Percentiles rank a stretch among this genome's conserved stretches.
phyloP scores from a whole-genome alignment of 257 asterid species.

The Fraxinus pennsylvanica region DNA sequence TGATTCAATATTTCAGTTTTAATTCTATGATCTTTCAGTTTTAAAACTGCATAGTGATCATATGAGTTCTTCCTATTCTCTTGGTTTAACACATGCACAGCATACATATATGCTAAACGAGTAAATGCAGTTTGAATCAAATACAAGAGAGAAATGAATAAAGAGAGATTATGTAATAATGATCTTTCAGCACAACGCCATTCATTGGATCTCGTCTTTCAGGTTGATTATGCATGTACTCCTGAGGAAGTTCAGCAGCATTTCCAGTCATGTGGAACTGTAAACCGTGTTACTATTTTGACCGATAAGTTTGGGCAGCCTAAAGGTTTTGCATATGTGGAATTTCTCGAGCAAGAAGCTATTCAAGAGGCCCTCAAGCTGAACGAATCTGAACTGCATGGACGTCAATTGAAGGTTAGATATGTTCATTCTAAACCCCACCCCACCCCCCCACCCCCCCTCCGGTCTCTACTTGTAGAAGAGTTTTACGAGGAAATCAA shows the following conservation, averaged over 20 bases:
- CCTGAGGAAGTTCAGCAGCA: slow-evolving; percentile 99
- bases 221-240: slow-evolving; percentile 98
- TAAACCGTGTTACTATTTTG: slow-evolving; percentile 89
- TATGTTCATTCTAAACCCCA: background rate
- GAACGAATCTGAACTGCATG: slow-evolving; percentile 92
- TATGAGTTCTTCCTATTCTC: background rate
- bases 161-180: background rate
- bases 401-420: slow-evolving; percentile 88
- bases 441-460: too few relatives aligned
- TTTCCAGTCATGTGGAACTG: slow-evolving; percentile 93
- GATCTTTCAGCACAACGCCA: slow-evolving; percentile 1
- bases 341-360: slow-evolving; percentile 83
- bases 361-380: slow-evolving; percentile 83
- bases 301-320: slow-evolving; percentile 99
- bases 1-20: background rate
- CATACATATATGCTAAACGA: background rate
- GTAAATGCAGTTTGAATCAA: slow-evolving; percentile 4
- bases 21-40: background rate
- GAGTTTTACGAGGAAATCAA: too few relatives aligned
- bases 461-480: too few relatives aligned
- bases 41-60: background rate
- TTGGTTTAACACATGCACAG: background rate
- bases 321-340: slow-evolving; percentile 95
- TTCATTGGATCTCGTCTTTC: slow-evolving; percentile 23
- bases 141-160: background rate